Percentiles rank a stretch among this genome's conserved stretches.
Conservation (phyloP, 768 basidiomycete species). For the Rhizopogon rudus region DNA sequence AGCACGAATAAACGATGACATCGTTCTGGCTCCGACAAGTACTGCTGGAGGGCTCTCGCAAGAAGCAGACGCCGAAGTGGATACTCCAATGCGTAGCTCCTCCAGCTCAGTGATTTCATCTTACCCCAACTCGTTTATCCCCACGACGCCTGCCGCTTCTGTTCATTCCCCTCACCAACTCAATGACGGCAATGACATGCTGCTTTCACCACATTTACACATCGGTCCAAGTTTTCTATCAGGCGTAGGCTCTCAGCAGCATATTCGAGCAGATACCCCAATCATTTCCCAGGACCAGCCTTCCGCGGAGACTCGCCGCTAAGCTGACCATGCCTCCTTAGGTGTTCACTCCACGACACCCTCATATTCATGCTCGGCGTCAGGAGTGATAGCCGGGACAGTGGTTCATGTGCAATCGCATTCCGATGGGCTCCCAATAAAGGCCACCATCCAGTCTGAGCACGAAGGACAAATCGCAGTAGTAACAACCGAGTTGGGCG, state of each 20-base stretch:
- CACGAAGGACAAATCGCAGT: background rate
- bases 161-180: background rate
- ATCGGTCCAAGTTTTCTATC: background rate
- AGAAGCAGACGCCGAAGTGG: background rate
- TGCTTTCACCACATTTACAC: background rate
- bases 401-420: too few species aligned
- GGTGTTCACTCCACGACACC: too few species aligned
- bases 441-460: too few species aligned
- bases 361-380: too few species aligned
- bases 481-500: background rate
- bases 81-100: background rate
- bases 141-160: background rate
- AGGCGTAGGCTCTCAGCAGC: background rate
- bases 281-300: background rate
- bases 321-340: background rate
- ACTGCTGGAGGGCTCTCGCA: background rate
- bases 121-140: too few species aligned
- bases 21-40: background rate
- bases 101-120: too few species aligned
- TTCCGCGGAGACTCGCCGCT: background rate
- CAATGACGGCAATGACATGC: background rate
- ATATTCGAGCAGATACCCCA: background rate
- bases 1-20: background rate
- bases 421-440: too few species aligned
- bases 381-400: too few species aligned